phyloP scores from a whole-genome alignment of 2,329 filamentous ascomycete genomes.

The Trichoderma atrobrunneum region DNA sequence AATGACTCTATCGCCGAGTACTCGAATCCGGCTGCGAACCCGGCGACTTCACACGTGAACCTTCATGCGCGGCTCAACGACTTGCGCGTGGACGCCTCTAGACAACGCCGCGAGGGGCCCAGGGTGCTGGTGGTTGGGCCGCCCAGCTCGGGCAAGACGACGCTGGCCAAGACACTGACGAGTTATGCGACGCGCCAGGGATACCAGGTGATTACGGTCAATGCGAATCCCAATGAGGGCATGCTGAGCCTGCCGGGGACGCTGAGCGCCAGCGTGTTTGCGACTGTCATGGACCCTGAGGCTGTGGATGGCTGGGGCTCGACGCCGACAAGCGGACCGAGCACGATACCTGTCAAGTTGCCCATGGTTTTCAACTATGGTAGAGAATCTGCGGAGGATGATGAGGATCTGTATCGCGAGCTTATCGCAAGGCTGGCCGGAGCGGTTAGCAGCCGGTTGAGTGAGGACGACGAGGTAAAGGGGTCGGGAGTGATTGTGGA shows the following conservation, averaged over 20 bases:
- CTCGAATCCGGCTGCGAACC: constrained; percentile 70
- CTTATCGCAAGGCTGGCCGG: constrained; percentile 75
- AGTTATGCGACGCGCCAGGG: constrained; percentile 75
- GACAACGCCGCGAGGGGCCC: constrained; percentile 58
- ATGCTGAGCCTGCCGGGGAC: constrained; percentile 77
- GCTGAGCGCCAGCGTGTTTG: constrained; percentile 81
- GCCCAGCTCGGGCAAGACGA: constrained; percentile 79
- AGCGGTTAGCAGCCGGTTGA: constrained; percentile 71
- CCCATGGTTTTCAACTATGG: constrained; percentile 91
- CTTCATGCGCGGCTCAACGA: constrained; percentile 82
- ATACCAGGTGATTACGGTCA: constrained; percentile 76
- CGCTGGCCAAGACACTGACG: constrained; percentile 70
- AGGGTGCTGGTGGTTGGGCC: constrained; percentile 82
- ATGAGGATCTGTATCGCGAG: constrained; percentile 68
- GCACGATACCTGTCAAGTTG: constrained; percentile 82
- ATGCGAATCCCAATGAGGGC: constrained; percentile 78
- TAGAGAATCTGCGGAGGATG: constrained; percentile 67
- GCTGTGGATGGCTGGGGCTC: constrained; percentile 82
- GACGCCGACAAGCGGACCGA: constrained; percentile 87
- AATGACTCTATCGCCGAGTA: constrained; percentile 59
- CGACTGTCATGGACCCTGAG: constrained; percentile 78
- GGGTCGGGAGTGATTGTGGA: constrained; percentile 82
- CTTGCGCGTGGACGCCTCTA: constrained; percentile 60
- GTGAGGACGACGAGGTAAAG: constrained; percentile 69
- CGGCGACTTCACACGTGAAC: constrained; percentile 77